These are phyloP conservation scores for Rhizophagus prolifer DNA, from an alignment of 192 early-diverging fungal genomes.

Conservation along the genomic window DNA sequence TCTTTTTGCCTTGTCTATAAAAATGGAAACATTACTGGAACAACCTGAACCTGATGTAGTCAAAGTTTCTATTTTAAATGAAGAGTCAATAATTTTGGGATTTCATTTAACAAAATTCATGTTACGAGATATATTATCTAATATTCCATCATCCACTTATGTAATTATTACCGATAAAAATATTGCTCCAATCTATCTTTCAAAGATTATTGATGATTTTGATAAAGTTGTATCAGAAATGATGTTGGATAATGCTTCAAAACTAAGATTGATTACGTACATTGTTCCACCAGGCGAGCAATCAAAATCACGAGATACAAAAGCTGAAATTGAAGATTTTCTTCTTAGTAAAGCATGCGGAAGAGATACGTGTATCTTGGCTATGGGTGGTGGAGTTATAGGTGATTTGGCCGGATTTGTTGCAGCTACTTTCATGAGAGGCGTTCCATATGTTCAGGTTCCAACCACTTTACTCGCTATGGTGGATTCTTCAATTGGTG, in stretches of 20 bases:
- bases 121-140: slow-evolving; percentile 67
- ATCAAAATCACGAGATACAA: slow-evolving; percentile 84
- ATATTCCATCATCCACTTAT: slow-evolving; percentile 79
- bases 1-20: neutral
- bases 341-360: slow-evolving; percentile 82
- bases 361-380: slow-evolving; percentile 88
- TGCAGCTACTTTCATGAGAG: slow-evolving; percentile 99
- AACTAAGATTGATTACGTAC: slow-evolving; percentile 67
- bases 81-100: slow-evolving; percentile 86
- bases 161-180: slow-evolving; percentile 86
- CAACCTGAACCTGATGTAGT: slow-evolving; percentile 54
- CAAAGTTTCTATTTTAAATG: slow-evolving; percentile 82
- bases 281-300: slow-evolving; percentile 87
- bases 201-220: slow-evolving; percentile 57
- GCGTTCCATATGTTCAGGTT: slow-evolving; percentile 90
- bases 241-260: neutral
- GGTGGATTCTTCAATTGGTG: slow-evolving; percentile 97
- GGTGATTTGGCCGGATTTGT: slow-evolving; percentile 95
- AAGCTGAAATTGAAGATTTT: slow-evolving; percentile 90
- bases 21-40: neutral
- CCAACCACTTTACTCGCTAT: slow-evolving; percentile 95
- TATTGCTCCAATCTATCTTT: slow-evolving; percentile 76
- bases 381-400: slow-evolving; percentile 96
- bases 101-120: slow-evolving; percentile 76
- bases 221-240: slow-evolving; percentile 38